These are phyloP conservation scores for Phytopythium kandeliae DNA, from an alignment of 352 stramenopile species.

Conservation along the genomic window DNA sequence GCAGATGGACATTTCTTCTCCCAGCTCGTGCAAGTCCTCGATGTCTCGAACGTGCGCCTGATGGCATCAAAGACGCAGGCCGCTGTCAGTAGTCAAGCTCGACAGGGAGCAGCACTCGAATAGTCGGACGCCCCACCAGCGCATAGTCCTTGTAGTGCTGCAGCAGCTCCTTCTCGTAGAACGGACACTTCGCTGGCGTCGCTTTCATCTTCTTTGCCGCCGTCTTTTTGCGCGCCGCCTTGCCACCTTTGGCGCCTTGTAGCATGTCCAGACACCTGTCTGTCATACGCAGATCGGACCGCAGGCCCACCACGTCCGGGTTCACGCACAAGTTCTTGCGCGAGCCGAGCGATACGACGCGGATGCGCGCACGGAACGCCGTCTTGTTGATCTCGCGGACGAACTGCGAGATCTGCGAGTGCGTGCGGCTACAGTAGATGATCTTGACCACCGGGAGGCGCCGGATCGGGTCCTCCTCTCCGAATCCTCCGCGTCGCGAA, in stretches of 20 bases:
- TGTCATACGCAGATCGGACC: slow-evolving; percentile 73
- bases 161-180: slow-evolving; percentile 74
- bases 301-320: slow-evolving; percentile 51
- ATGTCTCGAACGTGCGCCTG: slow-evolving; percentile 91
- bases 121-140: too few species aligned
- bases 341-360: slow-evolving; percentile 74
- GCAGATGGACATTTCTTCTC: slow-evolving; percentile 90
- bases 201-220: too few species aligned
- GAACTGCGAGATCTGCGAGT: slow-evolving; percentile 89
- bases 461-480: slow-evolving; percentile 14
- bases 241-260: slow-evolving; percentile 52
- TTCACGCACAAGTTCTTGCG: slow-evolving; percentile 85
- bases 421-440: slow-evolving; percentile 89
- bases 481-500: background rate
- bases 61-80: too few species aligned
- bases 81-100: too few species aligned
- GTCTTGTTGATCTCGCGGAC: slow-evolving; percentile 86
- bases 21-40: slow-evolving; percentile 93
- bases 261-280: slow-evolving; percentile 87
- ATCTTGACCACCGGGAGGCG: slow-evolving; percentile 68
- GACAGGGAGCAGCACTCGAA: too few species aligned
- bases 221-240: slow-evolving; percentile 37
- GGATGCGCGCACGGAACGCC: slow-evolving; percentile 55
- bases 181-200: slow-evolving; percentile 68
- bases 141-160: slow-evolving; percentile 73